phyloP scores from a whole-genome alignment of 1,284 basidiomycete genomes.

The Trichosporon faecale region DNA sequence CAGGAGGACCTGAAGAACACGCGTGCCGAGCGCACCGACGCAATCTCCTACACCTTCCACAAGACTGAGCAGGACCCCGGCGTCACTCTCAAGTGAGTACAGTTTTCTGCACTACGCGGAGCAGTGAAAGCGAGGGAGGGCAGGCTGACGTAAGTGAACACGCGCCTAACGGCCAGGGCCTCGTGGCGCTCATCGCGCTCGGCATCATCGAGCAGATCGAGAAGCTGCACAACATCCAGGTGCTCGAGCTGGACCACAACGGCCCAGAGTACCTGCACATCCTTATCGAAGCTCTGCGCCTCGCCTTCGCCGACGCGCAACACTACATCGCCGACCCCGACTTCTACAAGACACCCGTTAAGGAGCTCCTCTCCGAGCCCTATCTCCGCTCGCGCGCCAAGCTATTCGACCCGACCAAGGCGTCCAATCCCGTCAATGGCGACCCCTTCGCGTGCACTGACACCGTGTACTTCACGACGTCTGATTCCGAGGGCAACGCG shows the following conservation, averaged over 20 bases:
- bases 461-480: conserved; percentile 87
- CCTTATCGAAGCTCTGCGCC: conserved; percentile 64
- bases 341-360: conserved; percentile 67
- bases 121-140: too few species aligned
- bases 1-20: conserved; percentile 81
- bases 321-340: conserved; percentile 87
- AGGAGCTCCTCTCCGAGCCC: conserved; percentile 72
- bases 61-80: conserved; percentile 52
- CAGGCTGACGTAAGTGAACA: conserved; percentile 58
- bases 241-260: conserved; percentile 81
- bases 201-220: conserved; percentile 87
- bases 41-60: conserved; percentile 74
- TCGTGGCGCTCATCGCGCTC: conserved; percentile 85
- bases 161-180: conserved; percentile 90
- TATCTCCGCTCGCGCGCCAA: conserved; percentile 78
- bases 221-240: conserved; percentile 64
- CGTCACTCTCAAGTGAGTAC: conserved; percentile 56
- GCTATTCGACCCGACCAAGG: conserved; percentile 67
- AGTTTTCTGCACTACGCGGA: too few species aligned
- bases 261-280: conserved; percentile 81
- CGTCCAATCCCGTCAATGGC: conserved; percentile 66
- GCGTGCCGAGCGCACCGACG: conserved; percentile 70
- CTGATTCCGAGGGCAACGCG: conserved; percentile 86
- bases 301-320: conserved; percentile 55
- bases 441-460: conserved; percentile 63